These are phyloP conservation scores for Populus hybrid DNA, from an alignment of 441 rosid genomes.

Conservation along the genomic window DNA sequence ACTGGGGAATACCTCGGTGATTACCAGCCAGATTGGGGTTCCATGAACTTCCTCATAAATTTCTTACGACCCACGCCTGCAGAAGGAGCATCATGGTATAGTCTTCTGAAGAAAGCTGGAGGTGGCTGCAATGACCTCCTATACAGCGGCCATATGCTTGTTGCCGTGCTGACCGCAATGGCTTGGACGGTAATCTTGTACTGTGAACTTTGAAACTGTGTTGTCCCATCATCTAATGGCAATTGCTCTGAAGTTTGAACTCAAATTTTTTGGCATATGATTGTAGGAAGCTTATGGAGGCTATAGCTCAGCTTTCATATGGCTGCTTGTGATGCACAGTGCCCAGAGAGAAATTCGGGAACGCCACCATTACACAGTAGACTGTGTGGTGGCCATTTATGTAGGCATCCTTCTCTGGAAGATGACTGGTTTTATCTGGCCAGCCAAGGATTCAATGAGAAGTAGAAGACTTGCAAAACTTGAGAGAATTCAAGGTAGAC, in stretches of 20 bases:
- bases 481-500: slow-evolving; percentile 64
- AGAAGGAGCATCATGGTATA: slow-evolving; percentile 73
- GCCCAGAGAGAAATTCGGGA: slow-evolving; percentile 87
- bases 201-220: neutral
- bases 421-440: slow-evolving; percentile 87
- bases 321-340: slow-evolving; percentile 78
- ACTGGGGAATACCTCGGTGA: slow-evolving; percentile 44
- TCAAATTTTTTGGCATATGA: slow-evolving; percentile 3
- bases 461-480: slow-evolving; percentile 38
- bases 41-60: slow-evolving; percentile 73
- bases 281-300: slow-evolving; percentile 94
- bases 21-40: slow-evolving; percentile 77
- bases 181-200: slow-evolving; percentile 78
- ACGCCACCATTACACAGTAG: slow-evolving; percentile 83
- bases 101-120: slow-evolving; percentile 75
- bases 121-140: slow-evolving; percentile 98
- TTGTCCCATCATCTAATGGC: slow-evolving; percentile 2
- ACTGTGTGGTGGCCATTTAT: slow-evolving; percentile 82
- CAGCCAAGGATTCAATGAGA: slow-evolving; percentile 31
- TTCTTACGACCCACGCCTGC: slow-evolving; percentile 68
- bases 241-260: slow-evolving; percentile 4
- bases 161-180: slow-evolving; percentile 89
- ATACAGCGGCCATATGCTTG: slow-evolving; percentile 96
- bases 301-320: slow-evolving; percentile 63
- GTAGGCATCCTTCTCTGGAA: slow-evolving; percentile 90